Conservation (phyloP, 306 rosid species). For the Vigna mungo region DNA sequence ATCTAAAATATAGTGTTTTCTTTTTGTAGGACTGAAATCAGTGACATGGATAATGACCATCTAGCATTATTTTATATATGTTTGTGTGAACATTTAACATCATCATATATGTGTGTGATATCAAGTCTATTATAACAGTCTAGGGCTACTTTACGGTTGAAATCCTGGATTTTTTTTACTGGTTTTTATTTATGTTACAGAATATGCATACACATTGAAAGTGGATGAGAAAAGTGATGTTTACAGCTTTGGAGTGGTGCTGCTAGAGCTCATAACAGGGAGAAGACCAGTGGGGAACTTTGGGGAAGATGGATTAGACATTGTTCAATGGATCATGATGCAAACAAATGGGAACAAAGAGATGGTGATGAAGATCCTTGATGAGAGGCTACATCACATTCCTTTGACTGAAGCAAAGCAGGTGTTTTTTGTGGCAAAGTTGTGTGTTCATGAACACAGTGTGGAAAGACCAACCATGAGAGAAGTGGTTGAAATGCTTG, state of each 20-base stretch:
- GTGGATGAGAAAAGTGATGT: constrained; percentile 82
- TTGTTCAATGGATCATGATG: constrained; percentile 73
- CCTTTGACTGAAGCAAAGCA: constrained; percentile 70
- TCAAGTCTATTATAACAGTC: not conserved
- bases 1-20: not conserved
- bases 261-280: constrained; percentile 75
- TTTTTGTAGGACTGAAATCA: not conserved
- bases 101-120: not conserved
- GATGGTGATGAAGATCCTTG: constrained; percentile 63
- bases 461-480: constrained; percentile 85
- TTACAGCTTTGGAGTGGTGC: constrained; percentile 76
- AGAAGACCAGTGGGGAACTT: constrained; percentile 74
- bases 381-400: constrained; percentile 54
- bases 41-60: not conserved
- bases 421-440: constrained; percentile 70
- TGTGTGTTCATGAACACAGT: constrained; percentile 76
- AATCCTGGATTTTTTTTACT: not conserved
- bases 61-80: not conserved
- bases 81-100: not conserved
- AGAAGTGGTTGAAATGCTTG: constrained; percentile 81
- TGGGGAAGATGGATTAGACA: constrained; percentile 75
- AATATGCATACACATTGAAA: constrained; percentile 81
- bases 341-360: constrained; percentile 63
- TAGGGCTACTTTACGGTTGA: not conserved
- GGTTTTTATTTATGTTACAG: constrained; percentile 49